Percentiles rank a stretch among this genome's conserved stretches.
phyloP scores from a whole-genome alignment of 2,329 filamentous ascomycete genomes.

The Trichoderma atroviride region DNA sequence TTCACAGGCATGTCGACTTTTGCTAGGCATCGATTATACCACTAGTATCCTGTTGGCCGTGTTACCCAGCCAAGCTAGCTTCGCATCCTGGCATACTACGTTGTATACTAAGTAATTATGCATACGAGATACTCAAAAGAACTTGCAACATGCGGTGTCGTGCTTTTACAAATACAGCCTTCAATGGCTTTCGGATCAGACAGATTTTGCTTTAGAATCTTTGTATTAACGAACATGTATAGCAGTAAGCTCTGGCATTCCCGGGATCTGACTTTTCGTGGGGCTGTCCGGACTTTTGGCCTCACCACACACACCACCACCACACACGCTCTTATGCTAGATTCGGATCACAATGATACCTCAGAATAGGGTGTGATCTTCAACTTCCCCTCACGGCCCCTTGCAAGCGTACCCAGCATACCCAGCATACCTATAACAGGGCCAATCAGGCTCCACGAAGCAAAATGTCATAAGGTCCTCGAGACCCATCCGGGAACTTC shows the following conservation, averaged over 20 bases:
- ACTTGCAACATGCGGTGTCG: not conserved
- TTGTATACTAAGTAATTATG: not conserved
- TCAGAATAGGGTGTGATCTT: slow-evolving; percentile 8
- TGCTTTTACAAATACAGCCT: not conserved
- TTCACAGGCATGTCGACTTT: not conserved
- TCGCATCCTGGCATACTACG: not conserved
- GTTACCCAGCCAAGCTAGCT: not conserved
- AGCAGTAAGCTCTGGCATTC: not conserved
- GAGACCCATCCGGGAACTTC: not conserved
- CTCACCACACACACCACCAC: slow-evolving; percentile 1
- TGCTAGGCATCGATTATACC: not conserved
- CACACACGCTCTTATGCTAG: not conserved
- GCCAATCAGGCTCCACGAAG: not conserved
- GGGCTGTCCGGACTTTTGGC: not conserved
- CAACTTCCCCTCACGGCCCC: not conserved
- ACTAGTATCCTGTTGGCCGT: not conserved
- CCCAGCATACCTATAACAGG: not conserved
- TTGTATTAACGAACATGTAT: not conserved
- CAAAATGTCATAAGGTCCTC: not conserved
- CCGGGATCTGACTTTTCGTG: slow-evolving; percentile 1
- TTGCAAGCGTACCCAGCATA: slow-evolving; percentile 2
- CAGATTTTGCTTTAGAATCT: not conserved
- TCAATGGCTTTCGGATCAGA: not conserved
- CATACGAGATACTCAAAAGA: not conserved
- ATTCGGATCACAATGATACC: slow-evolving; percentile 13